A percentile compares a stretch with the other conserved stretches of the same genome.
Conservation (phyloP, 2,329 filamentous ascomycete species). For the Trichoderma semiorbis region DNA sequence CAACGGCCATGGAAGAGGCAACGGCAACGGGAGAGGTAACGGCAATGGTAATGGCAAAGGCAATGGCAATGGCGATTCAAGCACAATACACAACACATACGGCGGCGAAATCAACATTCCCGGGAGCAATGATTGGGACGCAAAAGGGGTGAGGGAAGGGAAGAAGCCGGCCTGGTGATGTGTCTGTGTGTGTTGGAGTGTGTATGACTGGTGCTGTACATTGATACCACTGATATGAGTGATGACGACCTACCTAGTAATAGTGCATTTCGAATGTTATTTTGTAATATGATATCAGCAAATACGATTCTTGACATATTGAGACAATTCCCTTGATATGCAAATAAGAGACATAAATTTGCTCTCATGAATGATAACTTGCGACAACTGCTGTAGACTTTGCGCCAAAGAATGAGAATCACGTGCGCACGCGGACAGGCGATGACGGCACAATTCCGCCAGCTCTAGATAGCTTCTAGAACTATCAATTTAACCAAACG, state of each 20-base stretch:
- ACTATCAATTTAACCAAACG: background rate
- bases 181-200: background rate
- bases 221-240: constrained; percentile 1
- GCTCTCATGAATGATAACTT: background rate
- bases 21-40: background rate
- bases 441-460: constrained; percentile 11
- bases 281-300: background rate
- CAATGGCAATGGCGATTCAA: background rate
- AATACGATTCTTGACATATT: background rate
- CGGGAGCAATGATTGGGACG: constrained; percentile 26
- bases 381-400: background rate
- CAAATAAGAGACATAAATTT: too few species aligned
- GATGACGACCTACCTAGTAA: background rate
- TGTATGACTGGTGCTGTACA: background rate
- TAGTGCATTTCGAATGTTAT: background rate
- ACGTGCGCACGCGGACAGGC: constrained; percentile 9
- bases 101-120: constrained; percentile 29
- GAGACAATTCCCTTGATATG: too few species aligned
- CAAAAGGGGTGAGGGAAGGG: constrained; percentile 25
- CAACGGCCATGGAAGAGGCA: background rate
- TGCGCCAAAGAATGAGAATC: background rate
- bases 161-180: constrained; percentile 30
- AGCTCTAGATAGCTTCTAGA: background rate
- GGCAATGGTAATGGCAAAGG: background rate
- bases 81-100: constrained; percentile 25